Percentiles rank a stretch among this genome's conserved stretches.
phyloP scores from a whole-genome alignment of 192 early-diverging fungal genomes.

The Podila horticola region DNA sequence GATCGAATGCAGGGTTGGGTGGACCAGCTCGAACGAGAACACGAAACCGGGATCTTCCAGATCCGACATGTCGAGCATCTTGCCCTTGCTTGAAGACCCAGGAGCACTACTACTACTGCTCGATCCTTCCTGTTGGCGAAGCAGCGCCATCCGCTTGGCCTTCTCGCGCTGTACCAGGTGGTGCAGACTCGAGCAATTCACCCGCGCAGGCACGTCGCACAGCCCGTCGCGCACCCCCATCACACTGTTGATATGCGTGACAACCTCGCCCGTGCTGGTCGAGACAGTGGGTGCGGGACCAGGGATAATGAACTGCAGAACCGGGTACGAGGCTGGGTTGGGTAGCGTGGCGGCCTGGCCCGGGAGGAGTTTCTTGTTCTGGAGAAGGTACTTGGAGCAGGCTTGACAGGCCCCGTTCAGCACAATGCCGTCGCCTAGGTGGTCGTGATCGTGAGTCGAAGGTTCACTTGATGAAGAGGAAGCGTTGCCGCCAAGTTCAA shows the following conservation, averaged over 20 bases:
- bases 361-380: slow-evolving; percentile 9
- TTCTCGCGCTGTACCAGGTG: slow-evolving; percentile 35
- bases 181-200: slow-evolving; percentile 45
- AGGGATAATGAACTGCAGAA: slow-evolving; percentile 27
- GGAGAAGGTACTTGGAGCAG: slow-evolving; percentile 15
- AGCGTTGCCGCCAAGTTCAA: slow-evolving; percentile 15
- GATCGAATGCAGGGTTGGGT: slow-evolving; percentile 21
- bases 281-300: neutral
- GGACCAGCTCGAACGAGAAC: slow-evolving; percentile 34
- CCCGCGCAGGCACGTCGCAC: slow-evolving; percentile 10
- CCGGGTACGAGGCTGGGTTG: slow-evolving; percentile 11
- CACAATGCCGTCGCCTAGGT: slow-evolving; percentile 25
- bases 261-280: neutral
- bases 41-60: slow-evolving; percentile 44
- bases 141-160: slow-evolving; percentile 3
- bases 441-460: neutral
- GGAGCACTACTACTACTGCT: neutral
- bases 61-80: slow-evolving; percentile 6
- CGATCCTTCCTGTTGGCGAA: neutral
- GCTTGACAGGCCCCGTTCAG: slow-evolving; percentile 6
- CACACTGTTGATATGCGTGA: neutral
- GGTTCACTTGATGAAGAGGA: neutral
- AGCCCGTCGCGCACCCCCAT: slow-evolving; percentile 25
- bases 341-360: neutral
- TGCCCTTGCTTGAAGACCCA: neutral